Evolutionary conservation across 1,139 yeast genomes (phyloP), one percentile per base, ranked within the genome.

Genomic region (Hyphopichia buzzinii): DNA sequence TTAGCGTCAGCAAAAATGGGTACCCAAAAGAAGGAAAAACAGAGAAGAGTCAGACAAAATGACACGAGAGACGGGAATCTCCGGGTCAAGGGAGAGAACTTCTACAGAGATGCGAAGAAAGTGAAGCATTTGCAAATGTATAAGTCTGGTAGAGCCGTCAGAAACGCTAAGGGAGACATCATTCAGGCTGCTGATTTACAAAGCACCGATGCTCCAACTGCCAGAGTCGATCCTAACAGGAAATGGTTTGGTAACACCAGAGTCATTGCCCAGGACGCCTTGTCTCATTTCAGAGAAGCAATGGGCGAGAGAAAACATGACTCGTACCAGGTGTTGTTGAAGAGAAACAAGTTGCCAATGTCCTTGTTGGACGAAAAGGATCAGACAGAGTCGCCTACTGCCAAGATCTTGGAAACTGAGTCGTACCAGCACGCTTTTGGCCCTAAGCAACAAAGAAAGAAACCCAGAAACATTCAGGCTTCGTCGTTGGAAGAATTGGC

Each of bases 241-340:
- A 80, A 92, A 54, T 92, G 98, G 98, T 94, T 92, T 57, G 97
- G 97, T 36, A 92, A 89, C 63, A 89, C 98, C 19, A 79, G 98
- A 54, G 98, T 92, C 31, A 92, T 92, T 55, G 92, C 97, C 2
- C 98, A 92, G 59, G 97, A 94, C 68, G 96, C 98, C 1, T 71
- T 92, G 55, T 72, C 85, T 29, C 97, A 92, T 65, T 92, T 92
- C 66, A 77, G 98, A 60, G 94, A 88, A 51, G 97, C 97, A 6
- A 75, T 92, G 71, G 95, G 95, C 35, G 96, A 85, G 44, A 85
- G 84, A 52, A 78, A 84, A 50, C 75, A 82, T 50, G 96, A 90
- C 57, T 77, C 96, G 0, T 92, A 89, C 58, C 95, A 89, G 55
- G 95, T 92, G 29, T 67, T 92, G 40, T 66, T 92, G 54, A 81